Evolutionary conservation across 1,284 basidiomycete genomes (phyloP).

Genomic region (Xerocomus amazonicus): DNA sequence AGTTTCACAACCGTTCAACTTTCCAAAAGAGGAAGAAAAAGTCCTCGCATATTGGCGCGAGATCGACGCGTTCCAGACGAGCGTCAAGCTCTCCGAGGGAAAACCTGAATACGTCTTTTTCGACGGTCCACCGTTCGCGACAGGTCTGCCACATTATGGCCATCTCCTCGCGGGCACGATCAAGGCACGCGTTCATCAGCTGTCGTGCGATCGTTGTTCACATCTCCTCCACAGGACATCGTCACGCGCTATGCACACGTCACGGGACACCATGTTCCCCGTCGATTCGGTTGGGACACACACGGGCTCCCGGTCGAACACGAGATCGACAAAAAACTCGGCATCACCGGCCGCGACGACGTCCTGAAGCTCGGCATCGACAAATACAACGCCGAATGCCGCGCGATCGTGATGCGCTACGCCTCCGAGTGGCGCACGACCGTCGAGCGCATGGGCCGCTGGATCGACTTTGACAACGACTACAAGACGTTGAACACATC

Average conservation of each 20-base stretch:
- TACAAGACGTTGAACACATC: slow-evolving; percentile 95
- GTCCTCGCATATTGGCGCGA: slow-evolving; percentile 92
- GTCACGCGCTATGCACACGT: slow-evolving; percentile 94
- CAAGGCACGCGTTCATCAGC: slow-evolving; percentile 59
- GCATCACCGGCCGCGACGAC: slow-evolving; percentile 90
- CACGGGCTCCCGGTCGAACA: slow-evolving; percentile 99
- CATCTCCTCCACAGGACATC: slow-evolving; percentile 65
- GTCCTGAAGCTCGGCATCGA: slow-evolving; percentile 96
- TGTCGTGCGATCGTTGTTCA: not conserved
- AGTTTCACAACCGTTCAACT: slow-evolving; percentile 81
- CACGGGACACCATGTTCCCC: slow-evolving; percentile 90
- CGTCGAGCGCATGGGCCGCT: slow-evolving; percentile 97
- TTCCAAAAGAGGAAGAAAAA: slow-evolving; percentile 90
- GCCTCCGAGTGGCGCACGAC: slow-evolving; percentile 90
- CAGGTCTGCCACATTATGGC: slow-evolving; percentile 96
- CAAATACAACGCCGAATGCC: slow-evolving; percentile 97
- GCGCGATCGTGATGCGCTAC: slow-evolving; percentile 98
- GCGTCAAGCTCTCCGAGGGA: slow-evolving; percentile 88
- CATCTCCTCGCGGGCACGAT: slow-evolving; percentile 91
- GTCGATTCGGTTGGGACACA: slow-evolving; percentile 99
- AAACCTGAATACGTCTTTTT: slow-evolving; percentile 92
- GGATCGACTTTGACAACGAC: slow-evolving; percentile 99
- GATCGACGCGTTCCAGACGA: slow-evolving; percentile 97
- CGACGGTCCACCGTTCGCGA: slow-evolving; percentile 98
- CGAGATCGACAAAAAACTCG: slow-evolving; percentile 97